Evolutionary conservation across 2,329 filamentous ascomycete species (phyloP).

Genomic region (Colletotrichum abscissum): DNA sequence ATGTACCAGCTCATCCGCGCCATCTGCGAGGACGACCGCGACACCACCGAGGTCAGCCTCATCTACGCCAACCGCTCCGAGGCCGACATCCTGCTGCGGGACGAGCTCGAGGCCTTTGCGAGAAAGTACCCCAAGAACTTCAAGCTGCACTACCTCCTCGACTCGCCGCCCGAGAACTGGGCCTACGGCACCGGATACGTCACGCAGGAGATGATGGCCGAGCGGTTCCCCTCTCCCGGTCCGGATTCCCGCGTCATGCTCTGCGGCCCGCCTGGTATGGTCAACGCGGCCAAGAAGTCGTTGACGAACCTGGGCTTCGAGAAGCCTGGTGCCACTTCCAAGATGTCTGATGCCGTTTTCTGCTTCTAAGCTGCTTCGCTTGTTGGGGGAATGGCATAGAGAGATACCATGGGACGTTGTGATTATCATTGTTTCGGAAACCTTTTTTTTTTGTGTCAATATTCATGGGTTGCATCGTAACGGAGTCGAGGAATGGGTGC

Average conservation of each 20-base stretch:
- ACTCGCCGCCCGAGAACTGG: slow-evolving; percentile 60
- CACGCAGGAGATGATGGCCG: slow-evolving; percentile 59
- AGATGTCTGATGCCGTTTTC: slow-evolving; percentile 67
- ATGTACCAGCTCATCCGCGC: slow-evolving; percentile 69
- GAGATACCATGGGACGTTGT: background rate
- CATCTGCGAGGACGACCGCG: slow-evolving; percentile 65
- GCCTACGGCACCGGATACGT: slow-evolving; percentile 60
- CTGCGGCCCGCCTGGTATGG: slow-evolving; percentile 71
- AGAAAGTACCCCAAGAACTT: slow-evolving; percentile 63
- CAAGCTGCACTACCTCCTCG: slow-evolving; percentile 66
- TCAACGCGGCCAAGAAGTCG: slow-evolving; percentile 65
- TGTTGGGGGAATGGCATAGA: background rate
- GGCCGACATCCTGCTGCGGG: slow-evolving; percentile 68
- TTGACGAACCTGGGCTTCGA: slow-evolving; percentile 62
- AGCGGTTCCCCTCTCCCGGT: slow-evolving; percentile 58
- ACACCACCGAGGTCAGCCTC: slow-evolving; percentile 66
- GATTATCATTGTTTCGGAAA: background rate
- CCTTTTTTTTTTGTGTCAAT: background rate
- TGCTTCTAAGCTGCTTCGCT: slow-evolving; percentile 52
- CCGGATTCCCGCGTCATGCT: slow-evolving; percentile 64
- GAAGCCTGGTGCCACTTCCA: slow-evolving; percentile 59
- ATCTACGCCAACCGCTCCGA: slow-evolving; percentile 70
- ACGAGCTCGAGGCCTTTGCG: slow-evolving; percentile 66
- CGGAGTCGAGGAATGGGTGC: slow-evolving; percentile 12
- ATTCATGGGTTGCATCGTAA: slow-evolving; percentile 26